Base-by-base conservation (phyloP, 768 basidiomycete genomes). In the Leucogyrophana mollusca region DNA sequence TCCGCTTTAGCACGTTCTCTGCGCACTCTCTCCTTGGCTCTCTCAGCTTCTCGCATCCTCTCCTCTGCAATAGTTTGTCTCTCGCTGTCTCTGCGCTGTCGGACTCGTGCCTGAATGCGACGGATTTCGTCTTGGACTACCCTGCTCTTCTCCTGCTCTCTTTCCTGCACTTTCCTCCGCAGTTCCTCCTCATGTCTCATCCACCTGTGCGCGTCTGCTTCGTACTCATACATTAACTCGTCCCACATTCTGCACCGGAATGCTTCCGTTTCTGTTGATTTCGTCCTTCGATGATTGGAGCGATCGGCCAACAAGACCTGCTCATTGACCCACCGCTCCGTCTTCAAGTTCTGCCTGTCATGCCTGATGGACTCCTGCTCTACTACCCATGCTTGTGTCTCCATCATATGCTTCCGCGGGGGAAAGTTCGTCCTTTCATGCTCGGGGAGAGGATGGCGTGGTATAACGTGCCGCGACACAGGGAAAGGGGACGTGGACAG, bases 301-400 rank as follows among this genome's bases (percentile, higher is more conserved):
- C 59, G 55, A 32, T 66, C 64, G 9, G 56, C 50, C 33, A 69
- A 55, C 49, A 76, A 66, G 39, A 72, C 59, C 61, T 80, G 82
- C 53, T 81, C 73, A 38, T 73, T 62, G 40, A 87, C 78, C 86
- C 87, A 87, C 44, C 77, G 73, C 43, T 83, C 79, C 24, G 80
- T 81, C 54, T 73, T 78, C 57, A 70, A 70, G 51, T 68, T 72
- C 50, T 71, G 68, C 46, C 68, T 72, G 36, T 68, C 69, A 45
- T 70, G 66, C 36, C 68, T 68, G 46, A 68, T 59, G 34, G 67
- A 64, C 52, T 79, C 77, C 60, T 83, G 79, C 48, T 82, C 76
- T 40, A 73, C 69, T 6, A 77, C 77, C 70, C 73, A 69, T 21
- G 68, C 56, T 45, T 60, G 62, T 18, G 54, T 58, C 49, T 67